A percentile compares a stretch with the other conserved stretches of the same genome.
phyloP scores from a whole-genome alignment of 2,329 filamentous ascomycete genomes.

The Beauveria asiatica region DNA sequence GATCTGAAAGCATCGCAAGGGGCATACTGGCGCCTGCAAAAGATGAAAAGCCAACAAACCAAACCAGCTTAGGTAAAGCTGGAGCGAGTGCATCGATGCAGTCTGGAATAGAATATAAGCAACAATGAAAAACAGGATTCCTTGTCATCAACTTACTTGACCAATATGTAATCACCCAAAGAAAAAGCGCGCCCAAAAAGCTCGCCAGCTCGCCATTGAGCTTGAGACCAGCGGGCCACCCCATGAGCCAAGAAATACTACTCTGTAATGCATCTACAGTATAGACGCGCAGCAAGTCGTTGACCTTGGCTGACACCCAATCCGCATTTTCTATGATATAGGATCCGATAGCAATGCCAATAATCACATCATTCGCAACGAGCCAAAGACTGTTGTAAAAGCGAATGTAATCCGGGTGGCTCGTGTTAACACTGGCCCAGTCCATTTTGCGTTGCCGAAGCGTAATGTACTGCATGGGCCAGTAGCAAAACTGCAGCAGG shows the following conservation, averaged over 20 bases:
- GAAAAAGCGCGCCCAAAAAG: slow-evolving; percentile 91
- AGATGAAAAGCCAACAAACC: slow-evolving; percentile 86
- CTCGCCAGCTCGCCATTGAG: slow-evolving; percentile 86
- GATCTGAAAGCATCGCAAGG: slow-evolving; percentile 88
- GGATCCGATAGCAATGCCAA: slow-evolving; percentile 89
- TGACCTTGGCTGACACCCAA: slow-evolving; percentile 75
- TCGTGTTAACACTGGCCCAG: slow-evolving; percentile 92
- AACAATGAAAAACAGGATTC: too few species aligned
- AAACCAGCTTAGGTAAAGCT: slow-evolving; percentile 75
- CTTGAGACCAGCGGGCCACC: slow-evolving; percentile 89
- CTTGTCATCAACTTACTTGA: slow-evolving; percentile 49
- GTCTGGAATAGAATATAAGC: slow-evolving; percentile 30
- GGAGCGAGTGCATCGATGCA: slow-evolving; percentile 73
- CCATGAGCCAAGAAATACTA: slow-evolving; percentile 93
- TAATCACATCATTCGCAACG: slow-evolving; percentile 96
- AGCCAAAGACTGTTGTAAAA: slow-evolving; percentile 99
- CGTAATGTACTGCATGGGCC: slow-evolving; percentile 93
- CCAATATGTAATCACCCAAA: slow-evolving; percentile 99
- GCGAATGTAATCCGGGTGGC: slow-evolving; percentile 93
- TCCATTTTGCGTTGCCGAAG: slow-evolving; percentile 81
- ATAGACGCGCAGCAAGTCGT: slow-evolving; percentile 66
- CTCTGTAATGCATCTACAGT: slow-evolving; percentile 80
- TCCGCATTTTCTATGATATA: slow-evolving; percentile 94
- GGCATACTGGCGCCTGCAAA: slow-evolving; percentile 97
- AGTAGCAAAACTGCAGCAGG: slow-evolving; percentile 96